Evolutionary conservation across 306 rosid genomes (phyloP), one percentile per base, ranked within the genome.

Genomic region (Arachis stenosperma): DNA sequence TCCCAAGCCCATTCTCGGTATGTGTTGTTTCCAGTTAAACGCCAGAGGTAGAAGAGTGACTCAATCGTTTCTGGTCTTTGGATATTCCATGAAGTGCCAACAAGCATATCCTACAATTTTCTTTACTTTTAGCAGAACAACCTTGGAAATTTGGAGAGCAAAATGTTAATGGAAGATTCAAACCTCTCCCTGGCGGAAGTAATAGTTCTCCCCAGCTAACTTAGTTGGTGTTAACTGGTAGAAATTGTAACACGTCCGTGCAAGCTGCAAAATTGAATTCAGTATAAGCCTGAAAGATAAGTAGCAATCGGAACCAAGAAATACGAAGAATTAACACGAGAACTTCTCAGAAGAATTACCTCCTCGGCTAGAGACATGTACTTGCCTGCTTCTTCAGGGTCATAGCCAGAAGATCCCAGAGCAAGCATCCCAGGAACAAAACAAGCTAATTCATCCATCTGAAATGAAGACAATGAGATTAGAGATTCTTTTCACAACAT

Each of bases 1-100:
- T 95, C 79, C 98, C 99, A 91, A 79, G 96, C 98, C 99, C 99
- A 95, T 47, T 95, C 98, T 82, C 83, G 92, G 90, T 95, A 95
- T 69, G 99, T 95, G 85, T 84, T 84, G 84, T 95, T 95, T 73
- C 89, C 89, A 62, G 99, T 95, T 64, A 95, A 47, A 65, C 97
- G 96, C 93, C 97, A 95, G 40, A 91, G 97, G 85, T 95, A 91
- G 74, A 95, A 91, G 65, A 95, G 87, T 48, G 99, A 95, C 74
- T 95, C 99, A 36, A 95, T 75, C 4, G 99, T 95, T 83, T 95
- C 99, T 6, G 98, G 99, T 81, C 99, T 90, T 78, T 78, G 79
- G 82, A 95, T 91, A 83, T 95, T 95, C 99, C 99, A 95, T 37
- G 96, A 90, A 13, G 99, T 91, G 27, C 99, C 99, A 65, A 95